Percentiles rank a stretch among this genome's conserved stretches.
Conservation (phyloP, 495 filamentous ascomycete genomes). For the Penicillium roqueforti region DNA sequence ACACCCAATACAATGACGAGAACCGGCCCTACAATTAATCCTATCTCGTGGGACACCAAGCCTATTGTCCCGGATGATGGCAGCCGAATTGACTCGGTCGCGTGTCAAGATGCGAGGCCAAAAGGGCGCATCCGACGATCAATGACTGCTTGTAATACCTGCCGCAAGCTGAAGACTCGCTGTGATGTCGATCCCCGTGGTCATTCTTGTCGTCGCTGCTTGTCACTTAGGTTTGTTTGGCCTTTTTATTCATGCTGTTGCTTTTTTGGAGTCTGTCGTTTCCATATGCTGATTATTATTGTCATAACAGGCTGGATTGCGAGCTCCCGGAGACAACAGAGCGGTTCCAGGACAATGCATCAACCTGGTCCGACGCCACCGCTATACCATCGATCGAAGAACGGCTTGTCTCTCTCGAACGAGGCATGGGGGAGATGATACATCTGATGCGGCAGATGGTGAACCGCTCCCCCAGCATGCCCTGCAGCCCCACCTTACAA, state of each 20-base stretch:
- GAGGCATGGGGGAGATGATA: constrained; percentile 40
- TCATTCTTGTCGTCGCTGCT: constrained; percentile 40
- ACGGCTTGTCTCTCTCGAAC: constrained; percentile 34
- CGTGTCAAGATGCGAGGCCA: constrained; percentile 28
- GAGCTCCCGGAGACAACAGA: constrained; percentile 38
- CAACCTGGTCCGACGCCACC: constrained; percentile 34
- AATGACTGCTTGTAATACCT: constrained; percentile 43
- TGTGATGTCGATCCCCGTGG: constrained; percentile 40
- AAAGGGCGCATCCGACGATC: constrained; percentile 40
- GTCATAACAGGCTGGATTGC: constrained; percentile 32
- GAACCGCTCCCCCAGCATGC: constrained; percentile 22
- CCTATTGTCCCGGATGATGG: constrained; percentile 27
- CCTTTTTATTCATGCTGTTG: background rate
- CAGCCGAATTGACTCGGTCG: constrained; percentile 24
- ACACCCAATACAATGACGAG: constrained; percentile 28
- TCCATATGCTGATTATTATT: constrained; percentile 17
- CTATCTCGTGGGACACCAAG: constrained; percentile 32
- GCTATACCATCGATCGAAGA: constrained; percentile 40
- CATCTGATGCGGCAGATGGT: constrained; percentile 38
- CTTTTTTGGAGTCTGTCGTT: background rate
- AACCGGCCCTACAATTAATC: constrained; percentile 24
- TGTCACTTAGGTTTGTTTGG: constrained; percentile 35
- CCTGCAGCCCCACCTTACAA: constrained; percentile 17
- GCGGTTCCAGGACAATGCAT: constrained; percentile 33
- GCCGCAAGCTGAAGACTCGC: constrained; percentile 43